Base-by-base conservation (phyloP, 2,329 filamentous ascomycete genomes). In the Calonectria leucothoes region DNA sequence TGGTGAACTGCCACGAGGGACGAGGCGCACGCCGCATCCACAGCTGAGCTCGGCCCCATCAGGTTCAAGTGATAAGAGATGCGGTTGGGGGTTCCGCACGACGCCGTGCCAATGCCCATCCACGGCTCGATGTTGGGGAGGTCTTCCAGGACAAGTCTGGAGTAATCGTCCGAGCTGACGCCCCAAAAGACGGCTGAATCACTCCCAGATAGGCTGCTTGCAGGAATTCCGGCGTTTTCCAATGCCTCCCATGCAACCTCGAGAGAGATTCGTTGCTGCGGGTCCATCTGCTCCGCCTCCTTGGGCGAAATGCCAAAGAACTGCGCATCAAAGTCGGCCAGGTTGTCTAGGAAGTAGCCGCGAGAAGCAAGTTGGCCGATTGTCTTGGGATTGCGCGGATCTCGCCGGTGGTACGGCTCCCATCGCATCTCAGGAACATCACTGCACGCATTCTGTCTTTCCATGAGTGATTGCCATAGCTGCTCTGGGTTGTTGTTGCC, bases 41-140 rank as follows among this genome's bases (percentile, higher is more conserved):
- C 33, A 6, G 63, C 27, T 37, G 45, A 35, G 17, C 63, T 66
- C 1, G 63, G 63, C 6, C 63, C 63, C 63, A 49, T 49, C 5
- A 66, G n/a, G 20, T 66, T 49, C 27, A 66, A 49, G 11, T 66
- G 45, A 35, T 66, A 51, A 6, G 63, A 66, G n/a, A 66, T 49
- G 4, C 63, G 17, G 20, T 66, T 66, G 29, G 63, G 39, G 11
- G 63, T 66, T 2, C 55, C 55, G 11, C 55, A 61, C 8, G 25
- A 61, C 4, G 55, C 55, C 39, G 55, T 61, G 33, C 55, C 55
- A 37, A 61, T 61, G 11, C 55, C 55, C 55, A 61, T 61, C 55
- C 55, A 61, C 10, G 55, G 55, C 35, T 61, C 55, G 23, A 61
- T 42, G 7, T 61, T 61, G 14, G 55, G 55, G 14, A 61, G 23